A percentile compares a stretch with the other conserved stretches of the same genome.
Evolutionary conservation across 495 filamentous ascomycete species (phyloP).

Genomic region (Aspergillus affinis): DNA sequence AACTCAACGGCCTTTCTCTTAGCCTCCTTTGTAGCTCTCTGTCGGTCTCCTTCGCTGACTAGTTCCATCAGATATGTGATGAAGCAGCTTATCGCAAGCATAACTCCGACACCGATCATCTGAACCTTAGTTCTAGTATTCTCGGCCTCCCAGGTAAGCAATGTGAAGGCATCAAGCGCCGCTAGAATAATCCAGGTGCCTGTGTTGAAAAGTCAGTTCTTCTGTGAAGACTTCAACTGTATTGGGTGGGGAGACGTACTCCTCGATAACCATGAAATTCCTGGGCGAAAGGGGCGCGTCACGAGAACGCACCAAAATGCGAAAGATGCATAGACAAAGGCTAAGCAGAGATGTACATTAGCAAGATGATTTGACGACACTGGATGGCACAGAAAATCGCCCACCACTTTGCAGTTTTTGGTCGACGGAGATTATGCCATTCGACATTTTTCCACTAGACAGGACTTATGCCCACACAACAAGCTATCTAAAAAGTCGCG

Average conservation of each 20-base stretch:
- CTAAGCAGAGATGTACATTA: background rate
- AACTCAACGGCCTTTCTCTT: background rate
- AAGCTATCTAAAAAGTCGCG: no score
- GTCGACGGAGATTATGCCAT: background rate
- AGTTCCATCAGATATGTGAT: background rate
- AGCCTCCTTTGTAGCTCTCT: background rate
- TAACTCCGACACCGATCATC: background rate
- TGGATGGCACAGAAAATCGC: background rate
- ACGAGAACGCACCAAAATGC: background rate
- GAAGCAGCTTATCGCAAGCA: background rate
- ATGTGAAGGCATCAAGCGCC: background rate
- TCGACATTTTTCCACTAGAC: background rate
- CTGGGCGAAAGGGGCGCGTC: background rate
- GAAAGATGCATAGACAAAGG: background rate
- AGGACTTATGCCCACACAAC: background rate
- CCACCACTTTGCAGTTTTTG: background rate
- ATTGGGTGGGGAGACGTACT: background rate
- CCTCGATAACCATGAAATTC: background rate
- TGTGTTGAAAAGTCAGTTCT: background rate
- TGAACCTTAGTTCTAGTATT: background rate
- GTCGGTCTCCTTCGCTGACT: background rate
- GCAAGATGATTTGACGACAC: background rate
- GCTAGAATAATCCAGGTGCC: background rate
- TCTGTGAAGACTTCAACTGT: background rate
- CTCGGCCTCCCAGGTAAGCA: background rate